A percentile compares a stretch with the other conserved stretches of the same genome.
phyloP scores from a whole-genome alignment of 306 rosid species.

The Medicago lupulina region DNA sequence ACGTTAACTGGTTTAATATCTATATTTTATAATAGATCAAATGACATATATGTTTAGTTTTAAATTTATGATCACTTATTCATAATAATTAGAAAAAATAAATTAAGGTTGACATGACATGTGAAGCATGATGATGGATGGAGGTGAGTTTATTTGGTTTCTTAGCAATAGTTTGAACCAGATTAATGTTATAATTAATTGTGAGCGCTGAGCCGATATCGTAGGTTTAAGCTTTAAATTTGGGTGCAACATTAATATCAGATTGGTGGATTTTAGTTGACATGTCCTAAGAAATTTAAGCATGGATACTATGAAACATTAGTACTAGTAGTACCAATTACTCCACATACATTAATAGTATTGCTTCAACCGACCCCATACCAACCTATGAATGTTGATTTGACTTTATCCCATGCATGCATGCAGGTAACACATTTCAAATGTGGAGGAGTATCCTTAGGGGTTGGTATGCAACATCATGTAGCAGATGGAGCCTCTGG shows the following conservation, averaged over 20 bases:
- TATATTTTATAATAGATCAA: too few species aligned
- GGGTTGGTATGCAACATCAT: conserved; percentile 90
- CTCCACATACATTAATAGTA: neutral
- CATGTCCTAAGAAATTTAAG: neutral
- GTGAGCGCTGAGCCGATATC: neutral
- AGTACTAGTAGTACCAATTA: neutral
- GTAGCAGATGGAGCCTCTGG: conserved; percentile 87
- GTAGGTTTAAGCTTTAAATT: neutral
- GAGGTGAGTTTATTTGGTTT: too few species aligned
- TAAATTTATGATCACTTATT: too few species aligned
- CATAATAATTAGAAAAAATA: too few species aligned
- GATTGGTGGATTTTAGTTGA: too few species aligned
- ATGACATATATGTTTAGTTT: too few species aligned
- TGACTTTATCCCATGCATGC: neutral
- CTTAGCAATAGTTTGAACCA: too few species aligned
- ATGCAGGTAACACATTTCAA: conserved; percentile 83
- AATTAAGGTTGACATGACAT: too few species aligned
- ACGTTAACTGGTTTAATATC: too few species aligned
- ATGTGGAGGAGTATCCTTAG: conserved; percentile 92
- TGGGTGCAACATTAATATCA: neutral
- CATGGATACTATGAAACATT: neutral
- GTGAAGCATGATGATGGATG: too few species aligned
- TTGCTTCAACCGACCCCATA: neutral
- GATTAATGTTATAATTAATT: neutral
- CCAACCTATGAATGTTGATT: neutral